Conservation (phyloP, 306 rosid genomes). For the Sechiopsis laciniata region DNA sequence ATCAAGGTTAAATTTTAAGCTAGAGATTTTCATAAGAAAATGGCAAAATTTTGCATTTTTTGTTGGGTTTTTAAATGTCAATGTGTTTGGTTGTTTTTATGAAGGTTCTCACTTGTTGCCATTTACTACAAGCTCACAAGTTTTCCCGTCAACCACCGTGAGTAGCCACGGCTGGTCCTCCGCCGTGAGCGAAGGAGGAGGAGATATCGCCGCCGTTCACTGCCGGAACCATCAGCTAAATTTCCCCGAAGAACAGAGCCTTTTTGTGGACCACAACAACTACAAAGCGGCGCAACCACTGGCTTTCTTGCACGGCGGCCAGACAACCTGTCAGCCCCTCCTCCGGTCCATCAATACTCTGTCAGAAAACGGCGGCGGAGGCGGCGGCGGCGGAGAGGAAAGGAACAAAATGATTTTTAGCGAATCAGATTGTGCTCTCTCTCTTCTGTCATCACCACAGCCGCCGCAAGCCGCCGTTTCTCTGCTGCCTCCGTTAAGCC, state of each 20-base stretch:
- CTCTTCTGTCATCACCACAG: background rate
- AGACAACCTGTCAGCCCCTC: constrained; percentile 4
- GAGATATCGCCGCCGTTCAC: background rate
- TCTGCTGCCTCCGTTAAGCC: background rate
- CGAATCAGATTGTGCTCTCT: constrained; percentile 11
- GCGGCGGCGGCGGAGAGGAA: background rate
- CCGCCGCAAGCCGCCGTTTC: background rate
- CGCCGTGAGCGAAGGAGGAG: background rate
- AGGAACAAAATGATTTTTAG: constrained; percentile 14
- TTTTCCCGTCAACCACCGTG: background rate
- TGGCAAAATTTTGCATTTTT: too few species aligned
- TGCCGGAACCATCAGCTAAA: constrained; percentile 4
- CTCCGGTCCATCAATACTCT: background rate
- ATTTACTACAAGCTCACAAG: constrained; percentile 17
- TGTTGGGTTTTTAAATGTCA: too few species aligned
- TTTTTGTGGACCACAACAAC: background rate
- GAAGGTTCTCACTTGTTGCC: background rate
- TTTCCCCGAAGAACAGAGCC: constrained; percentile 14
- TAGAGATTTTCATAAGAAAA: background rate
- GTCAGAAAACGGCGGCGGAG: background rate
- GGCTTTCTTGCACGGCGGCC: background rate
- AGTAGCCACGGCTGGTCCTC: constrained; percentile 9
- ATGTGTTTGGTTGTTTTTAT: too few species aligned
- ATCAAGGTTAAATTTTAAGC: constrained; percentile 43
- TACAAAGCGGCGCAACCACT: background rate